A percentile compares a stretch with the other conserved stretches of the same genome.
These are phyloP conservation scores for Chondrus crispus DNA, from an alignment of 23 red algal genomes.

Conservation along the genomic window DNA sequence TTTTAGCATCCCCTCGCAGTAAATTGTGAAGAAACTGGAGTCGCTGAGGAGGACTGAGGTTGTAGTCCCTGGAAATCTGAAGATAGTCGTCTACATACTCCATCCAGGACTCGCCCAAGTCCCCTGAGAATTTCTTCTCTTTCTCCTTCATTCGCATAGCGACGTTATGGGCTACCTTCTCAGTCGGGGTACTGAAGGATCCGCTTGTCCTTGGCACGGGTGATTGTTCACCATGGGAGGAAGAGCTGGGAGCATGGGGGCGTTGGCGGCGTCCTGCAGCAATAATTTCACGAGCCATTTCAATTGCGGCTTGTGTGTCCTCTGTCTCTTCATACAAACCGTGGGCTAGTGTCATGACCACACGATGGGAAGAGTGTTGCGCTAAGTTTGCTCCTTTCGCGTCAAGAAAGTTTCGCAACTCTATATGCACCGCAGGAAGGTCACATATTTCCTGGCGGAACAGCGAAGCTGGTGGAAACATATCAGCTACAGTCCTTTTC, in stretches of 20 bases:
- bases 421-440: neutral
- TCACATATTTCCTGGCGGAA: slow-evolving; percentile 14
- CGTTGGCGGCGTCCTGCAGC: too few species aligned
- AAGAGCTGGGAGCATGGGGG: too few species aligned
- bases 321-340: slow-evolving; percentile 2
- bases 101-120: neutral
- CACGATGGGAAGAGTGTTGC: neutral
- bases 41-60: neutral
- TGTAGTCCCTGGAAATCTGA: neutral
- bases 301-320: neutral
- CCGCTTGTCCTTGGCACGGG: too few species aligned
- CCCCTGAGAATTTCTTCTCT: slow-evolving; percentile 21
- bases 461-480: neutral
- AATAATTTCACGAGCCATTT: neutral
- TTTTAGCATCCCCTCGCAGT: neutral
- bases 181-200: too few species aligned
- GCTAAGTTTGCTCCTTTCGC: neutral
- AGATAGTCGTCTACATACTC: neutral
- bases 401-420: neutral
- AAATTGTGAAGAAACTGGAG: slow-evolving; percentile 13
- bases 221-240: too few species aligned
- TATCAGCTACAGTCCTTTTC: neutral
- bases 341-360: neutral
- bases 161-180: neutral
- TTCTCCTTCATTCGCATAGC: slow-evolving; percentile 12